A percentile compares a stretch with the other conserved stretches of the same genome.
Evolutionary conservation across 768 basidiomycete species (phyloP).

Genomic region (Tephrocybe sp.): DNA sequence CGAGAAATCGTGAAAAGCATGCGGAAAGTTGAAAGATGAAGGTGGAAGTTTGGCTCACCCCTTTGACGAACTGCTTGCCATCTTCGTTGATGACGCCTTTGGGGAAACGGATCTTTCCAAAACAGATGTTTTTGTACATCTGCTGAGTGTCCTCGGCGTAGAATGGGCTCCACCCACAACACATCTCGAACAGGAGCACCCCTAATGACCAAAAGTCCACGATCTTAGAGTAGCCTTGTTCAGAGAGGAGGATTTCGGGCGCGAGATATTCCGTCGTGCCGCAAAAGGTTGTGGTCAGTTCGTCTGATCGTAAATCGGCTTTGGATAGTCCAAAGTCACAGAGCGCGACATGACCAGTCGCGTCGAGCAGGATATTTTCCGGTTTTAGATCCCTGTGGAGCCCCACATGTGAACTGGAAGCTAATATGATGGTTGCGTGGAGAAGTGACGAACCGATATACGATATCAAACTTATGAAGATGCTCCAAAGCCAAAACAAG

Average conservation of each 20-base stretch:
- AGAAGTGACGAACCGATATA: slow-evolving; percentile 66
- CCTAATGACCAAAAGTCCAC: slow-evolving; percentile 99
- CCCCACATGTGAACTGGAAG: slow-evolving; percentile 3
- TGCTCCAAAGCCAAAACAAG: slow-evolving; percentile 94
- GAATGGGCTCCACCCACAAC: slow-evolving; percentile 99
- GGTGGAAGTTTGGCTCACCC: slow-evolving; percentile 54
- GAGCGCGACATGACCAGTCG: slow-evolving; percentile 96
- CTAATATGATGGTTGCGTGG: neutral
- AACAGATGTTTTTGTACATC: slow-evolving; percentile 99
- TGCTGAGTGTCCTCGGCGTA: slow-evolving; percentile 99
- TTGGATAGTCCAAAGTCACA: slow-evolving; percentile 99
- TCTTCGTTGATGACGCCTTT: slow-evolving; percentile 96
- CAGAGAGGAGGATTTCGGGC: slow-evolving; percentile 97
- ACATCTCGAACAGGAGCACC: slow-evolving; percentile 98
- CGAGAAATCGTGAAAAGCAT: neutral
- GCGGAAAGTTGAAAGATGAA: slow-evolving; percentile 7
- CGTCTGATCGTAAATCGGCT: slow-evolving; percentile 88
- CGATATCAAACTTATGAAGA: slow-evolving; percentile 96
- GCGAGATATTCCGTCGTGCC: slow-evolving; percentile 99
- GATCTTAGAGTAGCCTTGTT: slow-evolving; percentile 96
- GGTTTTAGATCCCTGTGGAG: slow-evolving; percentile 85
- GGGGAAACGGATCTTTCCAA: slow-evolving; percentile 98
- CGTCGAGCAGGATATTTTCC: slow-evolving; percentile 97
- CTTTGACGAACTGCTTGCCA: slow-evolving; percentile 98
- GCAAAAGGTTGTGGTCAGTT: slow-evolving; percentile 99